Base-by-base conservation (phyloP, 2,329 filamentous ascomycete genomes). In the Fusarium pseudoanthophilum region DNA sequence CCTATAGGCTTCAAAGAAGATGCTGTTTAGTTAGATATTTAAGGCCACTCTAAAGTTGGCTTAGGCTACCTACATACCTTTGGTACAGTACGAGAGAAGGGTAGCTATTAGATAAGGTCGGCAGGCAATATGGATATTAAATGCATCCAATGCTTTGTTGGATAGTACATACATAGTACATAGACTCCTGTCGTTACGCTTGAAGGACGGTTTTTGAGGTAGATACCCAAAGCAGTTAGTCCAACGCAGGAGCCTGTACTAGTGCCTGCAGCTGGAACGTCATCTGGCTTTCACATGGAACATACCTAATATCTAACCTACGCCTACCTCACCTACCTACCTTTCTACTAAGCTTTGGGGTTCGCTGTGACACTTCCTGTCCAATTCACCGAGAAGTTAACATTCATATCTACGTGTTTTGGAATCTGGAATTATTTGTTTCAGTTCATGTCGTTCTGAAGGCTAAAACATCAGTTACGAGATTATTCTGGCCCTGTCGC, bases 241-340 rank as follows among this genome's bases (percentile, higher is more conserved):
- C 62, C 60, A 62, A 64, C 53, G 40, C 53, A 40, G 42, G 42
- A 39, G 18, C 46, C 36, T 37, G 24, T 37, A 46, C 49, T 43
- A 37, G 34, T 34, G 40, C 15, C 26, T 34, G 39, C 14, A 61
- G 40, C 26, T 62, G 61, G 43, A 45, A 75, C 73, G 72, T 73
- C 72, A 75, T 71, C 40, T 59, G 30, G 56, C 62, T 73, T 64
- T 75, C 74, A 76, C 69, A 76, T 76, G 60, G 61, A 70, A 66
- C 59, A 42, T 60, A 32, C 16, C 16, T 51, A 24, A 51, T 34
- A 36, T 40, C 11, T 46, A 40, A 45, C 40, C 26, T 26, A 37
- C 32, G 40, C 45, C 26, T 26, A 37, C 32, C 16, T 51, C 16
- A 11, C 20, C 21, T 32, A 11, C 20, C 15, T 32, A 40, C 30